Evolutionary conservation across 1,139 yeast genomes (phyloP).

Genomic region (Nakaseomyces uthaithaninus): DNA sequence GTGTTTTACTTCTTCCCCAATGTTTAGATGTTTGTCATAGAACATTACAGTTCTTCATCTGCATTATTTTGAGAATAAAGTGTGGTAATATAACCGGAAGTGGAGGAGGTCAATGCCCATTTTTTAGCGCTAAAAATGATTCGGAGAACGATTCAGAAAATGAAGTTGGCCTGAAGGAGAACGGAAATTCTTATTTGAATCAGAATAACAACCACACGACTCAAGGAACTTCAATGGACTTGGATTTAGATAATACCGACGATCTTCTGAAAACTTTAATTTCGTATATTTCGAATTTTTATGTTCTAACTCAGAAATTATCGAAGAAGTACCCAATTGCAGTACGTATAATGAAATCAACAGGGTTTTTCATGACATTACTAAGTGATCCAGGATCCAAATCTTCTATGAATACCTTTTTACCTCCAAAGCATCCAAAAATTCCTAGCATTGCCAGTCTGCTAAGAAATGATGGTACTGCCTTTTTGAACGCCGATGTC

Average conservation of each 20-base stretch:
- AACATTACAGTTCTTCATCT: constrained; percentile 44
- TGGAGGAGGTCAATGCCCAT: constrained; percentile 16
- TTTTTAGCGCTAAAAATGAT: constrained; percentile 2
- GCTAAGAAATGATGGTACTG: constrained; percentile 12
- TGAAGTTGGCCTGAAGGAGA: constrained; percentile 17
- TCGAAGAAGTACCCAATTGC: constrained; percentile 46
- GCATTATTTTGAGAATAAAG: constrained; percentile 40
- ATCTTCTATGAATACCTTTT: constrained; percentile 2
- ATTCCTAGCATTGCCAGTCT: constrained; percentile 17
- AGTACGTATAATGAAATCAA: constrained; percentile 46
- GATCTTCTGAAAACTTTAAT: constrained; percentile 31
- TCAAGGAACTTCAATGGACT: constrained; percentile 14
- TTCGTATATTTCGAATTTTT: constrained; percentile 34
- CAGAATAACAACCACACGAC: constrained; percentile 12
- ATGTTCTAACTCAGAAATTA: constrained; percentile 30
- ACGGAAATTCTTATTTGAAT: constrained; percentile 11
- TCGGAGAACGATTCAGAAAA: constrained; percentile 16
- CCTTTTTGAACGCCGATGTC: constrained; percentile 28
- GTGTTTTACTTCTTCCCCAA: constrained; percentile 39
- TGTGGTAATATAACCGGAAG: constrained; percentile 37
- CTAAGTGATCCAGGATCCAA: constrained; percentile 32
- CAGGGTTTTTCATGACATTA: constrained; percentile 37
- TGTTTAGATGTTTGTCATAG: constrained; percentile 43
- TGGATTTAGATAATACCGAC: constrained; percentile 31
- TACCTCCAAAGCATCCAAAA: constrained; percentile 23